Base-by-base conservation (phyloP, 1,139 yeast genomes). In the Taiozyma sp. region DNA sequence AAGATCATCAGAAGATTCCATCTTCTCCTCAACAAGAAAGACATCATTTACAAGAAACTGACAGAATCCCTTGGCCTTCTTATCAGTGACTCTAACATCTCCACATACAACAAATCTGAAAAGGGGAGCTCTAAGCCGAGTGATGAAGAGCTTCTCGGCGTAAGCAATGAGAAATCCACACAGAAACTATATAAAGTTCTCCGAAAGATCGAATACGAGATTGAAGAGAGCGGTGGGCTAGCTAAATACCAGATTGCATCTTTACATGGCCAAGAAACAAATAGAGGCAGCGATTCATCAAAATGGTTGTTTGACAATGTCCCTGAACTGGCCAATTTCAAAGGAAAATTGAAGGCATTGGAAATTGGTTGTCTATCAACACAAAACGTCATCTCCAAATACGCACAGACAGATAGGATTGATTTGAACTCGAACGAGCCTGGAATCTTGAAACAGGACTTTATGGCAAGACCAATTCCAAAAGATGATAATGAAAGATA, bases 221-320 rank as follows among this genome's bases (percentile, higher is more conserved):
- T 84, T 4, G 70, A 72, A 10, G 74, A 70, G 48, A 71, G 82
- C 48, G 96, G 96, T 1, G 96, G 96, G 0, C 66, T 89, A 3
- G 75, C 80, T 53, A 78, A 80, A 8, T 92, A 92, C 65, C 98
- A 92, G 62, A 71, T 76, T n/a, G 98, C 98, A 0, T 89, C 97
- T 1, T 80, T 87, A 1, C 81, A 84, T 48, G 98, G 98, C 0
- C 98, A 92, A 62, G 80, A 81, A 53, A 68, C 70, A 1, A 76
- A 76, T 46, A 70, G 98, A 55, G 98, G 98, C 0, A 96, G 97
- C 2, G 98, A 92, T 66, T 88, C 97, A 0, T 90, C 96, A 1
- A 87, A 85, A 59, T 91, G 97, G 97, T 66, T 89, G 16, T 63
- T 63, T 45, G 78, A 73, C 41, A 59, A 69, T 53, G 57, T 66